A percentile compares a stretch with the other conserved stretches of the same genome.
Evolutionary conservation across 2,329 filamentous ascomycete species (phyloP).

Genomic region (Diaporthe citriasiana): DNA sequence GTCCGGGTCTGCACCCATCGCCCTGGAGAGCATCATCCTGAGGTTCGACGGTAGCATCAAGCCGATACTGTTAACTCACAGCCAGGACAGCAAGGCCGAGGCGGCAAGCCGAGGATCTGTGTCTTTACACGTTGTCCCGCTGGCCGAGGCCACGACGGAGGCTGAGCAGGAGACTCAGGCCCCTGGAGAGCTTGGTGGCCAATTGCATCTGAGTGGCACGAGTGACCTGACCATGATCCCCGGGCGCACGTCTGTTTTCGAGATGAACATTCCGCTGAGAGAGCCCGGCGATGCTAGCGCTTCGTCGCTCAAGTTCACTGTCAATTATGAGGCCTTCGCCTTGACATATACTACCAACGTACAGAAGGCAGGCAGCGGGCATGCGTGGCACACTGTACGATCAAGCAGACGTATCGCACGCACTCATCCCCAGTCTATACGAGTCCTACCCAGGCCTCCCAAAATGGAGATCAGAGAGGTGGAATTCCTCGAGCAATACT

Average conservation of each 20-base stretch:
- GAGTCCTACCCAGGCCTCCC: constrained; percentile 88
- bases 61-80: constrained; percentile 65
- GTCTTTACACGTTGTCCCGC: constrained; percentile 46
- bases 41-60: constrained; percentile 71
- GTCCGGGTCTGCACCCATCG: constrained; percentile 64
- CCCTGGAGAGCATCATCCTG: constrained; percentile 65
- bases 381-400: constrained; percentile 65
- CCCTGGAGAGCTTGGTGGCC: constrained; percentile 47
- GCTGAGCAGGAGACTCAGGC: constrained; percentile 47
- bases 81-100: constrained; percentile 34
- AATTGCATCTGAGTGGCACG: constrained; percentile 61
- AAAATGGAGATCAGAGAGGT: constrained; percentile 84
- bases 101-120: constrained; percentile 43
- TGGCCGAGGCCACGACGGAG: constrained; percentile 49
- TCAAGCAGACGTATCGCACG: constrained; percentile 63
- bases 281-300: constrained; percentile 85
- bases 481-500: constrained; percentile 79
- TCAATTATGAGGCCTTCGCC: constrained; percentile 76
- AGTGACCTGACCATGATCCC: constrained; percentile 77
- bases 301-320: constrained; percentile 71
- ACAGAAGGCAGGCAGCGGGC: constrained; percentile 56
- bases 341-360: constrained; percentile 76
- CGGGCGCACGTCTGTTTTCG: constrained; percentile 77
- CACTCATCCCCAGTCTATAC: constrained; percentile 69
- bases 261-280: constrained; percentile 79